Conservation (phyloP, 768 basidiomycete genomes). For the Macrolepiota dolichaula region DNA sequence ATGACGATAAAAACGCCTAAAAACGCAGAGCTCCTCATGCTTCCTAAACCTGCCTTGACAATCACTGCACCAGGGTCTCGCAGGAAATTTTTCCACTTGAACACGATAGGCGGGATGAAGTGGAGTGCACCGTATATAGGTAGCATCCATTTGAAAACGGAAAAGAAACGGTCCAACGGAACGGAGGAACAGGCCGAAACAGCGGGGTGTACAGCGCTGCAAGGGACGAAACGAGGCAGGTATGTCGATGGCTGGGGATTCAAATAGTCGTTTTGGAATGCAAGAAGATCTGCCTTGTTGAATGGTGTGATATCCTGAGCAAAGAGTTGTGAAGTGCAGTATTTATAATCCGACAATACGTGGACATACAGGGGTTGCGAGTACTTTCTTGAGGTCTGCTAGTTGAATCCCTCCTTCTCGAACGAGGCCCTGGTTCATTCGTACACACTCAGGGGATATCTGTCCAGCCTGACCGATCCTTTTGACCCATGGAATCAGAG, state of each 20-base stretch:
- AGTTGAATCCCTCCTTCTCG: slow-evolving; percentile 55
- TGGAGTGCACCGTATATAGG: slow-evolving; percentile 88
- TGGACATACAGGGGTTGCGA: slow-evolving; percentile 42
- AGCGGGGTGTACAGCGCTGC: slow-evolving; percentile 77
- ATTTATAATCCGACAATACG: background rate
- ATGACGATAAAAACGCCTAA: slow-evolving; percentile 78
- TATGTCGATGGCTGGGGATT: slow-evolving; percentile 25
- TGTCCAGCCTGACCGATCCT: slow-evolving; percentile 76
- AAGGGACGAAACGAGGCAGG: slow-evolving; percentile 42
- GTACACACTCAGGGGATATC: slow-evolving; percentile 54
- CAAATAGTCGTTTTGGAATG: slow-evolving; percentile 33
- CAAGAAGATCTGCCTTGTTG: slow-evolving; percentile 48
- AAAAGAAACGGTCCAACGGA: slow-evolving; percentile 67
- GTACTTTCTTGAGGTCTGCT: slow-evolving; percentile 51
- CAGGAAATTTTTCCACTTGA: slow-evolving; percentile 67
- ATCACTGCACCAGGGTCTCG: slow-evolving; percentile 67
- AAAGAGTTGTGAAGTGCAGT: background rate
- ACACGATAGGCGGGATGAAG: slow-evolving; percentile 80
- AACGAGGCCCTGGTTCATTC: slow-evolving; percentile 60
- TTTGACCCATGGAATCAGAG: background rate
- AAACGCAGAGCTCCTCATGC: slow-evolving; percentile 82
- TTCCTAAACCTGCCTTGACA: slow-evolving; percentile 63
- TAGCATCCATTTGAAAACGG: slow-evolving; percentile 81
- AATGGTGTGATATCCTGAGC: slow-evolving; percentile 47
- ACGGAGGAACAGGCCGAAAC: slow-evolving; percentile 56